Evolutionary conservation across 306 rosid species (phyloP).

Genomic region (Geum urbanum): DNA sequence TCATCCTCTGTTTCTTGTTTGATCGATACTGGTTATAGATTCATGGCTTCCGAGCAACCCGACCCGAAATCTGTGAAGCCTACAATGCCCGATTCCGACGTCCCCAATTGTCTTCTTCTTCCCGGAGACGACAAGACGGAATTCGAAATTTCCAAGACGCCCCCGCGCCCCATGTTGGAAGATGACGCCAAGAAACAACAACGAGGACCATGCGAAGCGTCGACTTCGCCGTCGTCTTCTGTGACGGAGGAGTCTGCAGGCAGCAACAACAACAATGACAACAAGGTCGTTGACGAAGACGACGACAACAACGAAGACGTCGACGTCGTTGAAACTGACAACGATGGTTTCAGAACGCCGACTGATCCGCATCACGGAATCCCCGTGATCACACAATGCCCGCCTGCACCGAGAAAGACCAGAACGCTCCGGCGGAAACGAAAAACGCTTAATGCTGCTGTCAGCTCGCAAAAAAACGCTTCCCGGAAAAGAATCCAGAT

Average conservation of each 20-base stretch:
- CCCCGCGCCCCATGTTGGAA: neutral
- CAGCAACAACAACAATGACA: neutral
- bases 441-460: conserved; percentile 5
- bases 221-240: conserved; percentile 13
- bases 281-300: neutral
- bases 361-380: conserved; percentile 48
- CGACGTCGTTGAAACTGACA: conserved; percentile 6
- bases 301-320: neutral
- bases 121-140: neutral
- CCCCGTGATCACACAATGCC: conserved; percentile 40
- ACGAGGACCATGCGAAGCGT: neutral
- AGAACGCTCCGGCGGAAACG: conserved; percentile 31
- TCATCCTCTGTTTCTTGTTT: neutral
- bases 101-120: neutral
- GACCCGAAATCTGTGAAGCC: neutral
- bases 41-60: conserved; percentile 1
- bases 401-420: conserved; percentile 55
- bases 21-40: neutral
- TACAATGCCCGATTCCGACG: neutral
- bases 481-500: conserved; percentile 26
- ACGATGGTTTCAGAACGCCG: conserved; percentile 72
- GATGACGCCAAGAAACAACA: neutral
- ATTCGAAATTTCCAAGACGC: neutral
- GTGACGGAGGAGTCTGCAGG: neutral
- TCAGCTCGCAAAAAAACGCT: neutral